Evolutionary conservation across 352 stramenopile species (phyloP).

Genomic region (Albugo candida): DNA sequence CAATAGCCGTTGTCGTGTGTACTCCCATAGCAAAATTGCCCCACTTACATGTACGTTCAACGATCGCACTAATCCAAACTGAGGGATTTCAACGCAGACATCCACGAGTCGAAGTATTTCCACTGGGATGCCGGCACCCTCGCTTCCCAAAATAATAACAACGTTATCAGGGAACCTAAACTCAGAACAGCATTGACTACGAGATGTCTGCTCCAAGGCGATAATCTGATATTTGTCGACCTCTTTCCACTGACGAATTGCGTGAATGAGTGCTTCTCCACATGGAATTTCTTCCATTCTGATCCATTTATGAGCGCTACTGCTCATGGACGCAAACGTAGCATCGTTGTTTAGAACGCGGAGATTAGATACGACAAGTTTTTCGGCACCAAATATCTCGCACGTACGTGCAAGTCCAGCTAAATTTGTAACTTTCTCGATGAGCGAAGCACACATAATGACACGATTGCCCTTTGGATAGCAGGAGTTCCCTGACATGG

Average conservation of each 20-base stretch:
- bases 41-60: slow-evolving; percentile 96
- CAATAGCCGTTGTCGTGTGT: slow-evolving; percentile 80
- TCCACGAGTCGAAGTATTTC: slow-evolving; percentile 90
- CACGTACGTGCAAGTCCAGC: slow-evolving; percentile 84
- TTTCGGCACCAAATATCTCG: slow-evolving; percentile 88
- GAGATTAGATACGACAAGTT: slow-evolving; percentile 79
- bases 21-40: slow-evolving; percentile 91
- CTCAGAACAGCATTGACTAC: slow-evolving; percentile 66
- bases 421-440: slow-evolving; percentile 92
- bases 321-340: slow-evolving; percentile 81
- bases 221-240: slow-evolving; percentile 82
- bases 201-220: slow-evolving; percentile 87
- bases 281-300: slow-evolving; percentile 77
- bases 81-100: slow-evolving; percentile 93
- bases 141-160: slow-evolving; percentile 89
- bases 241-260: slow-evolving; percentile 21
- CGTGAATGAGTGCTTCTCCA: slow-evolving; percentile 20
- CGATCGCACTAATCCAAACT: slow-evolving; percentile 91
- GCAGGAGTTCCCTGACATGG: slow-evolving; percentile 14
- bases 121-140: slow-evolving; percentile 93
- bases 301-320: slow-evolving; percentile 90
- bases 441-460: slow-evolving; percentile 70
- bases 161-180: slow-evolving; percentile 79
- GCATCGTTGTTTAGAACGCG: slow-evolving; percentile 70
- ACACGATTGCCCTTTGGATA: slow-evolving; percentile 31